Base-by-base conservation (phyloP, 768 basidiomycete species). In the Dentipellis sp. region DNA sequence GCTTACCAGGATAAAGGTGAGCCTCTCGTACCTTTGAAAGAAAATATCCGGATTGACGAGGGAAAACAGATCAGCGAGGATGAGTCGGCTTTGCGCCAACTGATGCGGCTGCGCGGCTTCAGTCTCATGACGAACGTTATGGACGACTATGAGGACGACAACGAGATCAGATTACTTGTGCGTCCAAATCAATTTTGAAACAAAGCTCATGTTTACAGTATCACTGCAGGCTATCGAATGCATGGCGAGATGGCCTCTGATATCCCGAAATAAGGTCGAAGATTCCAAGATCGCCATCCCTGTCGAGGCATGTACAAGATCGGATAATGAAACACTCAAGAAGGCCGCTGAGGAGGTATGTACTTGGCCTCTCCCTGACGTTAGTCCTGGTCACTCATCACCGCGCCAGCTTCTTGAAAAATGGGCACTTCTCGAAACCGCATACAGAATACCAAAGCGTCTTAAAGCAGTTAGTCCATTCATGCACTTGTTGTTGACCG, bases 41-140 rank as follows among this genome's bases (percentile, higher is more conserved):
- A 19, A 45, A 11, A n/a, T 1, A 11, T 17, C 3, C 0, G 7
- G 9, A 4, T 45, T 22, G 23, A 46, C 48, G 23, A 14, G n/a
- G 42, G 3, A 16, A 10, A 34, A 9, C 39, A 95, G 94, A 84
- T 95, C 56, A 95, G 95, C 2, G 83, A 87, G 39, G 91, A 95
- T 58, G 78, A 81, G 46, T 75, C 81, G 0, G 83, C 91, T 11
- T 74, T 93, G 22, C 78, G 91, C 34, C 84, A 92, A 67, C 77
- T 98, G 50, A 87, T 97, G 82, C 86, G 93, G 4, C 74, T 97
- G 65, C 91, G 97, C 66, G 94, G 94, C 2, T 90, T 94, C 67
- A 89, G 86, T 69, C 73, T 94, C 14, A 94, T 98, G 91, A 86
- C 82, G 47, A 91, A 88, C 64, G 77, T 97, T 39, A 72, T 98